These are phyloP conservation scores for Grosmannia huntii DNA, from an alignment of 2,329 filamentous ascomycete species.

Conservation along the genomic window DNA sequence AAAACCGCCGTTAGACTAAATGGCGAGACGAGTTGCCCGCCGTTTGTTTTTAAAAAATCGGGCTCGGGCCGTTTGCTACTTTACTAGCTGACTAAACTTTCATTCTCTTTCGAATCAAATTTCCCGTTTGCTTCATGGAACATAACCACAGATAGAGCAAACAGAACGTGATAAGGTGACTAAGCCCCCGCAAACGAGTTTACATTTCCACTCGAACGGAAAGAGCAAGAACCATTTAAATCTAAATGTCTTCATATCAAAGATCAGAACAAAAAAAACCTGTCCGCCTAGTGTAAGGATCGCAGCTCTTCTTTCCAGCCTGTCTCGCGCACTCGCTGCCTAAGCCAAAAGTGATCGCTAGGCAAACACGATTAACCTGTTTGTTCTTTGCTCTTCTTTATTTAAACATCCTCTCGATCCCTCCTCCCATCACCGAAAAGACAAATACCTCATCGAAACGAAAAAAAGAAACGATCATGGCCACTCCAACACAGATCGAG, in stretches of 20 bases:
- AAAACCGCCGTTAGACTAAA: no score
- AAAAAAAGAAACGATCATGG: not conserved
- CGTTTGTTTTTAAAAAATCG: no score
- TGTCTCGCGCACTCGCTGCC: not conserved
- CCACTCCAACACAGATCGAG: not conserved
- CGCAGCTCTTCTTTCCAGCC: not conserved
- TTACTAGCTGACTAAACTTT: no score
- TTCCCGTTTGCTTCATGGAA: no score
- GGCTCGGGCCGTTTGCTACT: no score
- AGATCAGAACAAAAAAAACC: not conserved
- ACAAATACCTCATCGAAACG: not conserved
- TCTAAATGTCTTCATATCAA: not conserved
- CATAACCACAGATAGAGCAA: no score
- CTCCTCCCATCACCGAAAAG: not conserved
- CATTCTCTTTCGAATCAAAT: no score
- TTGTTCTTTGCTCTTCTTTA: not conserved
- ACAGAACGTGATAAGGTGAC: not conserved
- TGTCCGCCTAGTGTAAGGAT: not conserved
- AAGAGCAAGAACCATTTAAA: not conserved
- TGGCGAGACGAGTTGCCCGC: no score
- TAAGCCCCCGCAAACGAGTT: not conserved
- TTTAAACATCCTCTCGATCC: not conserved
- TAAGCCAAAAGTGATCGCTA: not conserved
- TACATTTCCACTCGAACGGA: not conserved
- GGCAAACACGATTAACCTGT: not conserved